Evolutionary conservation across 140 eudicot species (phyloP).

Genomic region (Anethum foeniculum): DNA sequence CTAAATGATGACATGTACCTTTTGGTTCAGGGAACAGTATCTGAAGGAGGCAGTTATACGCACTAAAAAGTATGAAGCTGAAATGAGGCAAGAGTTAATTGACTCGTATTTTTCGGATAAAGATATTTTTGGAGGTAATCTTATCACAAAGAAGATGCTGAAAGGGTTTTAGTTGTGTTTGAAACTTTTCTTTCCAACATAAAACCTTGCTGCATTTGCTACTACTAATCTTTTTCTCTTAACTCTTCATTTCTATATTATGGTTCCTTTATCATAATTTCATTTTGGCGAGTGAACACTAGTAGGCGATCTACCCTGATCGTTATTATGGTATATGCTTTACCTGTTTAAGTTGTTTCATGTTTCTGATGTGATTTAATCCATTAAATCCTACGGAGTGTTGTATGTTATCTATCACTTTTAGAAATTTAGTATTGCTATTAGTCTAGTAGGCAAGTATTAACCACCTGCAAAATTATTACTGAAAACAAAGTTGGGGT

Average conservation of each 20-base stretch:
- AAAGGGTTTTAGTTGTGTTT: neutral
- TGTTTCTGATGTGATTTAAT: neutral
- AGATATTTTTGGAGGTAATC: neutral
- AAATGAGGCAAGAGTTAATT: neutral
- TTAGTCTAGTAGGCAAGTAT: neutral
- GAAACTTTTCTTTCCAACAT: neutral
- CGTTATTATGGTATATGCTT: neutral
- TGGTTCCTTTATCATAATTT: neutral
- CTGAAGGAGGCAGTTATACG: neutral
- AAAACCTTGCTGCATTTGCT: neutral
- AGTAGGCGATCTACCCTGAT: neutral
- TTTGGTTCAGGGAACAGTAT: slow-evolving; percentile 2
- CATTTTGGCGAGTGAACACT: neutral
- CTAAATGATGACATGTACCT: neutral
- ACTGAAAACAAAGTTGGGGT: neutral
- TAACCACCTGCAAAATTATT: neutral
- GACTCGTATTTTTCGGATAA: neutral
- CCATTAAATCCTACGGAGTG: neutral
- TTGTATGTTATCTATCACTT: neutral
- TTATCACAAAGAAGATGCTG: neutral
- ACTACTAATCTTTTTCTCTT: neutral
- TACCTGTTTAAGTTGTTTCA: neutral
- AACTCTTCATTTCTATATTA: too few species aligned
- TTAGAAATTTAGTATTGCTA: neutral
- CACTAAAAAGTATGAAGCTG: neutral